Evolutionary conservation across 1,284 basidiomycete species (phyloP).

Genomic region (Cronartium quercuum): DNA sequence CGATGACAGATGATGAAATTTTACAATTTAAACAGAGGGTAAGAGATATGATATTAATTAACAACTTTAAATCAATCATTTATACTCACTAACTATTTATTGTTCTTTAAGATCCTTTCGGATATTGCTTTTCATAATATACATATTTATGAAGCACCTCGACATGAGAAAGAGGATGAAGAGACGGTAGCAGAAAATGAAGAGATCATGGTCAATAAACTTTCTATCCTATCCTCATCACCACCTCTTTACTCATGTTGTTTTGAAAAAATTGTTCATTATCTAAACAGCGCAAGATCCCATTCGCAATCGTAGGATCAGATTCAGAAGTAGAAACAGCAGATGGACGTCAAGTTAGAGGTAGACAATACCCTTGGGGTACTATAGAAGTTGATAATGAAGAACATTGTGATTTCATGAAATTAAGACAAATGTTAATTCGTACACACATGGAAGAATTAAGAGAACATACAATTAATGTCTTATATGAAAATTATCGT

Average conservation of each 20-base stretch:
- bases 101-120: conserved; percentile 62
- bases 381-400: conserved; percentile 97
- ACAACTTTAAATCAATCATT: no score
- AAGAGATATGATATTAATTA: conserved; percentile 48
- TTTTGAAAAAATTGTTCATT: neutral
- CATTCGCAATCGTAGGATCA: conserved; percentile 92
- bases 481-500: conserved; percentile 92
- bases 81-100: neutral
- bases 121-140: conserved; percentile 90
- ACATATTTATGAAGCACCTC: conserved; percentile 89
- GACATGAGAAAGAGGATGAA: conserved; percentile 93
- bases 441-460: conserved; percentile 97
- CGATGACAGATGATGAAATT: conserved; percentile 90
- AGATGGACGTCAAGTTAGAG: conserved; percentile 81
- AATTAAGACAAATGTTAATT: conserved; percentile 95
- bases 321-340: conserved; percentile 70
- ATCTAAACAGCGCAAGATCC: conserved; percentile 72
- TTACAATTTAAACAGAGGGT: conserved; percentile 83
- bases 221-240: neutral
- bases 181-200: conserved; percentile 91
- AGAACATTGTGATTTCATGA: conserved; percentile 95
- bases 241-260: neutral
- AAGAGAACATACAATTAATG: conserved; percentile 84
- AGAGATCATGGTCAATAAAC: conserved; percentile 66
- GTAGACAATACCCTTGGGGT: conserved; percentile 92